Evolutionary conservation across 1,284 basidiomycete genomes (phyloP), one percentile per base, ranked within the genome.

Genomic region (Phellinidium pouzarii): DNA sequence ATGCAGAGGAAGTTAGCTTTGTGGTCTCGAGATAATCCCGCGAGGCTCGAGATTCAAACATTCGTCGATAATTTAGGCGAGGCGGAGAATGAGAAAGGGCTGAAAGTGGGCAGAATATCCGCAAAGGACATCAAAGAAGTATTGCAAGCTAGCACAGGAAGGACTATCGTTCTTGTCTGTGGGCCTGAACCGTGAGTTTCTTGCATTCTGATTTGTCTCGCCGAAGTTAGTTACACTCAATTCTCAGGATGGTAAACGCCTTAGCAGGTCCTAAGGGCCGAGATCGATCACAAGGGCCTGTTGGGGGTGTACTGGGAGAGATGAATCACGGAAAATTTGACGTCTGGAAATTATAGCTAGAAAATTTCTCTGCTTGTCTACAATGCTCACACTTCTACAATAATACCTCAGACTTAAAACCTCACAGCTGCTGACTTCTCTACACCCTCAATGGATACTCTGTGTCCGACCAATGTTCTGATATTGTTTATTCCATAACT

Each of bases 391-490:
- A 34, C 5, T 40, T 17, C n/a, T 40, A 17, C 37, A 40, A 17
- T n/a, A 17, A 20, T 47, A 38, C 12, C 20, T 4, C 22, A 37
- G n/a, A 40, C 19, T 67, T 74, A 90, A 72, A 96, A 90, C 70
- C 91, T 82, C 14, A 96, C 93, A 12, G 94, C 93, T 0, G 92
- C 82, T 26, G 90, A 85, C 65, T 84, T 88, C 71, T 94, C 93
- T 59, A 96, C 87, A 57, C 78, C 80, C 58, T 92, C 92, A 62
- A 95, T 80, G 48, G 91, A 86, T 19, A 94, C 92, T 73, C 97
- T 99, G 77, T 99, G 96, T 11, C 96, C 96, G 48, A 99, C 91
- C 43, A 99, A 75, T 34, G 95, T 94, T 58, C 96, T 79, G 62
- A 99, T 99, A 67, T 99, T 98, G 68, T 86, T 94, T 66, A 99